Evolutionary conservation across 225 moss, liverwort and hornwort genomes (phyloP).

Genomic region (Takakia lepidozioides): DNA sequence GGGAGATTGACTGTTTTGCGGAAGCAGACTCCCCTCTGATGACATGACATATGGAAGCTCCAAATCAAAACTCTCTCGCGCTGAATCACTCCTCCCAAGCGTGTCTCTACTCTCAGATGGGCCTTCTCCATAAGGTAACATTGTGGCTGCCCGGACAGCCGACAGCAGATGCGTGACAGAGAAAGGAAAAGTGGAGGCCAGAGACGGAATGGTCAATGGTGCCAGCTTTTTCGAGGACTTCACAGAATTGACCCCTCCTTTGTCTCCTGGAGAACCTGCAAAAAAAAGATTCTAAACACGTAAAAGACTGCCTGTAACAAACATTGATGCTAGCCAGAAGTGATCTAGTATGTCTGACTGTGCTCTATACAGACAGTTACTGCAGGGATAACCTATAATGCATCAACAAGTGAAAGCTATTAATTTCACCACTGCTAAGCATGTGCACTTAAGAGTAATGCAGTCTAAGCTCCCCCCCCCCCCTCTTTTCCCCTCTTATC

Average conservation of each 20-base stretch:
- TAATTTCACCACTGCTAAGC: too few species aligned
- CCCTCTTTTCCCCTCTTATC: too few species aligned
- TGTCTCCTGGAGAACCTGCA: conserved; percentile 62
- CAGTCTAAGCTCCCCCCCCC: too few species aligned
- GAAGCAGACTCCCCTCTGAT: conserved; percentile 27
- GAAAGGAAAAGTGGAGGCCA: conserved; percentile 73
- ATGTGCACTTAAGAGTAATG: too few species aligned
- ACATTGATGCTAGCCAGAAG: background rate
- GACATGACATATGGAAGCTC: conserved; percentile 37
- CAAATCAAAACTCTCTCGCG: conserved; percentile 51
- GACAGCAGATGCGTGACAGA: conserved; percentile 64
- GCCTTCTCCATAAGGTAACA: conserved; percentile 36
- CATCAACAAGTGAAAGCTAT: too few species aligned
- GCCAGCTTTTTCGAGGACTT: conserved; percentile 58
- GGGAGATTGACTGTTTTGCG: conserved; percentile 35
- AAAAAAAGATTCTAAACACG: conserved; percentile 7
- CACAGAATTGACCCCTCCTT: conserved; percentile 52
- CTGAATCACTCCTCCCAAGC: conserved; percentile 34
- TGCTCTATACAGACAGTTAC: too few species aligned
- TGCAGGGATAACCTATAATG: too few species aligned
- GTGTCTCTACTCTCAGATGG: conserved; percentile 34
- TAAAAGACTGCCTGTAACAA: background rate
- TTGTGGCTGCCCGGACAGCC: conserved; percentile 61
- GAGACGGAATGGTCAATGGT: conserved; percentile 45
- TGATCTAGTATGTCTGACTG: too few species aligned